Evolutionary conservation across 2,329 filamentous ascomycete genomes (phyloP).

Genomic region (Plenodomus lindquistii): DNA sequence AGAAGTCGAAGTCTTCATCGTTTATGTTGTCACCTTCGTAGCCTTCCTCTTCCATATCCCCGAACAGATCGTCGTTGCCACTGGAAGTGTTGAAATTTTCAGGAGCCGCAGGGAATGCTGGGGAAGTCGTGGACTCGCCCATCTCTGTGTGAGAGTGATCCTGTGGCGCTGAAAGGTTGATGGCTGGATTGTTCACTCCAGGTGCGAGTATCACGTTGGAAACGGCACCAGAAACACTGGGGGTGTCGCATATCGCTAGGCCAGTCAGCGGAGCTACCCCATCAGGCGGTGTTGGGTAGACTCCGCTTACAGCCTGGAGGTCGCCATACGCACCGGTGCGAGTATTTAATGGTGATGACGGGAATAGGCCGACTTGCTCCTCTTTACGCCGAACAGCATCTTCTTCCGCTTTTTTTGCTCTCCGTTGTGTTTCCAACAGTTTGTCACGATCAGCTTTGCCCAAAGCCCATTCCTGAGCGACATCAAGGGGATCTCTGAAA

Average conservation of each 20-base stretch:
- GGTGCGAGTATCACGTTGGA: constrained; percentile 34
- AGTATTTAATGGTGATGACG: constrained; percentile 45
- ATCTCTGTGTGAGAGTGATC: constrained; percentile 22
- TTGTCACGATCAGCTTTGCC: constrained; percentile 42
- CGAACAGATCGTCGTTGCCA: constrained; percentile 62
- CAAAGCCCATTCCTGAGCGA: constrained; percentile 43
- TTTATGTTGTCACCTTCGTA: constrained; percentile 77
- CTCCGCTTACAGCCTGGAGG: constrained; percentile 41
- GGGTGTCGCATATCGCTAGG: constrained; percentile 33
- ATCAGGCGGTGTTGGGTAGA: constrained; percentile 49
- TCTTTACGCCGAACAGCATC: constrained; percentile 47
- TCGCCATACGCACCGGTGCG: constrained; percentile 41
- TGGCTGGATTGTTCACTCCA: constrained; percentile 36
- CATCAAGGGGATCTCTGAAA: constrained; percentile 43
- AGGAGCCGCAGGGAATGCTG: constrained; percentile 19
- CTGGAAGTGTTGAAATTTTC: constrained; percentile 29
- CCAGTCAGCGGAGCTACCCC: constrained; percentile 37
- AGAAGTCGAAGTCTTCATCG: constrained; percentile 83
- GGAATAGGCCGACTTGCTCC: constrained; percentile 29
- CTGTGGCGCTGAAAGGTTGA: constrained; percentile 37
- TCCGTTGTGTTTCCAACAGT: constrained; percentile 42
- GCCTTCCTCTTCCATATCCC: constrained; percentile 68
- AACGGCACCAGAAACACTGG: constrained; percentile 28
- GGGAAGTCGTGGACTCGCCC: constrained; percentile 29
- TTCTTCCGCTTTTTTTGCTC: constrained; percentile 52